Evolutionary conservation across 2,329 filamentous ascomycete species (phyloP), one percentile per base, ranked within the genome.

Genomic region (Ascochyta fabae): DNA sequence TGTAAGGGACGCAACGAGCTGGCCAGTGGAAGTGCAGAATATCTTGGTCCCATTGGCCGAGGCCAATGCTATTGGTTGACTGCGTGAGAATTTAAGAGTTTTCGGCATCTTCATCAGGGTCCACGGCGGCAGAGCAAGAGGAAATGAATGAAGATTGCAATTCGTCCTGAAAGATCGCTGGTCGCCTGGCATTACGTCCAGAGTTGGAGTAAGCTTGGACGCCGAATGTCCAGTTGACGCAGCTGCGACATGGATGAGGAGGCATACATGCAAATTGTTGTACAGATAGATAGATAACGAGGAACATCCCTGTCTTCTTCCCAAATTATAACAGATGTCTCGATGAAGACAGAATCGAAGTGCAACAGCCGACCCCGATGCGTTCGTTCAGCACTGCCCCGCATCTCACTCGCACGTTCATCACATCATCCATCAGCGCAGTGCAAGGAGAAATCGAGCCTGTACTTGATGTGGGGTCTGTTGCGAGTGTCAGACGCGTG

Each of bases 401-500:
- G 43, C 43, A 26, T 16, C 49, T 29, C 23, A 16, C 23, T 34
- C 12, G 12, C 29, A 15, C 33, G 33, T 35, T 7, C 33, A 35
- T 35, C 33, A 35, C 33, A 35, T 16, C 33, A 35, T 35, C 15
- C 33, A 35, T 31, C 27, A 29, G 27, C 27, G 27, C 27, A 29
- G 12, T 9, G 19, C 27, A 10, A 29, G 19, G 3, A 15, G 12
- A 31, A 31, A n/a, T 19, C 26, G 10, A 27, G 29, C 7, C 16
- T 12, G 35, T 47, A 27, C 43, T 36, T 51, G 12, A 16, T 51
- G 19, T 15, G 36, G 47, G 3, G 12, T 1, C 12, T 47, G 10
- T 39, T 41, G 53, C 47, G 48, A 39, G 35, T 10, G 33, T 16
- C 9, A 3, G 33, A 57, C 48, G 53, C 43, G 46, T 48, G 27